Evolutionary conservation across 352 stramenopile genomes (phyloP), one percentile per base, ranked within the genome.

Genomic region (Albugo candida): DNA sequence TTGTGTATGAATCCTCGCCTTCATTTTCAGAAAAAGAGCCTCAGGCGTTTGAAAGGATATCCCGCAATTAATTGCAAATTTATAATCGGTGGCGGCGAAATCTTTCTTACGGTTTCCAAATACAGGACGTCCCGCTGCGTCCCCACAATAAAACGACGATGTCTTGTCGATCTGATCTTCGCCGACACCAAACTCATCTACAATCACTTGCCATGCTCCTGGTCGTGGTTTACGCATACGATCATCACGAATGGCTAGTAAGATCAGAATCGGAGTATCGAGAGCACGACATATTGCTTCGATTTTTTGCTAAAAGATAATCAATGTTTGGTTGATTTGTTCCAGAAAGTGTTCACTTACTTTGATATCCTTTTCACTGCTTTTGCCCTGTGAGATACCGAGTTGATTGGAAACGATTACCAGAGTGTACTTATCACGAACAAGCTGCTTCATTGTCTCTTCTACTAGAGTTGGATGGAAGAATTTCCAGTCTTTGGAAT

Each of bases 381-480:
- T 67, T 20, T 86, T 83, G 39, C 78, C 76, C 55, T 83, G 85
- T 35, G 69, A 70, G 18, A 92, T 60, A 11, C 78, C 78, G 36
- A 86, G 85, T 49, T 92, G 78, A 60, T 92, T 92, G 17, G 78
- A 92, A 41, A 88, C 70, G 27, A 92, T 67, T 5, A 72, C 62
- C 13, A 92, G 53, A 35, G 58, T 56, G 49, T 67, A 87, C 0
- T 68, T 70, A 8, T 73, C 55, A 8, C 48, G 45, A 13, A 53
- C 56, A 21, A 88, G 54, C 17, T 71, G 52, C 20, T 52, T 34
- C 16, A 92, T 57, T 44, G 79, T 85, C 0, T 60, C 35, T 1
- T 46, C 49, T 17, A 86, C 76, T 5, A 59, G 58, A 10, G 58
- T 70, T 5, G 70, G 52, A 60, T 92, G 65, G 49, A 85, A 74